phyloP scores from a whole-genome alignment of 768 basidiomycete species.

The Cystoderma amianthinum region DNA sequence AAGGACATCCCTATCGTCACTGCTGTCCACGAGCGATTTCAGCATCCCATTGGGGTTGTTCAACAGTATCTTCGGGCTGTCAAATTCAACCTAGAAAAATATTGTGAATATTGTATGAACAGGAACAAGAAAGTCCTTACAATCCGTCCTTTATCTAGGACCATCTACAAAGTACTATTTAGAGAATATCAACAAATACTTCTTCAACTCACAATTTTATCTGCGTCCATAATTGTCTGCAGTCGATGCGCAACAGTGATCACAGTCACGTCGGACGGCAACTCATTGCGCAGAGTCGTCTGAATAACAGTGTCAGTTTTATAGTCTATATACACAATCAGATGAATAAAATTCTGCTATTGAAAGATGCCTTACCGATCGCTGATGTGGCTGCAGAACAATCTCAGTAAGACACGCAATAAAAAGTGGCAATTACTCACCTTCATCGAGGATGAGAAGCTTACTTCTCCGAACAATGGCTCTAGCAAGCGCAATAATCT shows the following conservation, averaged over 20 bases:
- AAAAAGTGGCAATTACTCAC: constrained; percentile 35
- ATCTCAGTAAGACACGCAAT: constrained; percentile 39
- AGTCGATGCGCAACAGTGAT: constrained; percentile 57
- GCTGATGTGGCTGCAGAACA: constrained; percentile 27
- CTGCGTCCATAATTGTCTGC: no score
- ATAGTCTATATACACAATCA: constrained; percentile 26
- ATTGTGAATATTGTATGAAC: no score
- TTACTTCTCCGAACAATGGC: no score
- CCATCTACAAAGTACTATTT: constrained; percentile 21
- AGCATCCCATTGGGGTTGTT: constrained; percentile 43
- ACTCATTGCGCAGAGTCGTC: constrained; percentile 56
- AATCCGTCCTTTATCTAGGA: constrained; percentile 36
- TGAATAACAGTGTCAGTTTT: constrained; percentile 66
- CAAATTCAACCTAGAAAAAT: no score
- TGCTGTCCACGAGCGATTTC: constrained; percentile 49
- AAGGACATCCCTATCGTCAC: constrained; percentile 43
- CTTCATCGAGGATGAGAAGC: no score
- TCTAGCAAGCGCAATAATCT: no score
- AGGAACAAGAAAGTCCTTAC: constrained; percentile 10
- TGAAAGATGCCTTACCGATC: constrained; percentile 28
- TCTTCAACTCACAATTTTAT: no score
- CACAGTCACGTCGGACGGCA: constrained; percentile 47
- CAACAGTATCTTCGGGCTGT: constrained; percentile 45
- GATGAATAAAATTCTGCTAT: constrained; percentile 22
- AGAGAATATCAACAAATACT: constrained; percentile 9